A percentile compares a stretch with the other conserved stretches of the same genome.
These are phyloP conservation scores for Fusarium avenaceum DNA, from an alignment of 2,329 filamentous ascomycete species.

Conservation along the genomic window DNA sequence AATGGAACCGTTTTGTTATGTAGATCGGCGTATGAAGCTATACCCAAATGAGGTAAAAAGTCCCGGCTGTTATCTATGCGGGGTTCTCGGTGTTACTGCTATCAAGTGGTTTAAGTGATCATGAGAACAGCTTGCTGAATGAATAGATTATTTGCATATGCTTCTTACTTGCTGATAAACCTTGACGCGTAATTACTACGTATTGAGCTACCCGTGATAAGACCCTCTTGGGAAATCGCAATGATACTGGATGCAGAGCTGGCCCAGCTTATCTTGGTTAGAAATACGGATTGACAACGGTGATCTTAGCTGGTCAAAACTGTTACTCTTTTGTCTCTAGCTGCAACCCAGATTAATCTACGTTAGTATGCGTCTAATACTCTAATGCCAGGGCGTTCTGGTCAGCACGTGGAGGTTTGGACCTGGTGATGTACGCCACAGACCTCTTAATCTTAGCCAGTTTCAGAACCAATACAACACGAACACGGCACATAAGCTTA, in stretches of 20 bases:
- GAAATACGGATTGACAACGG: not conserved
- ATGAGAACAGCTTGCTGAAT: constrained; percentile 4
- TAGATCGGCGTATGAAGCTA: constrained; percentile 26
- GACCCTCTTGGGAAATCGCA: not conserved
- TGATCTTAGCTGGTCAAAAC: not conserved
- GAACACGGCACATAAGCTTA: constrained; percentile 1
- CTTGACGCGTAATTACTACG: not conserved
- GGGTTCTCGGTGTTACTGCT: constrained; percentile 19
- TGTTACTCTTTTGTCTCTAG: not conserved
- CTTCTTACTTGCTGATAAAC: not conserved
- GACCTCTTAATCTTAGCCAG: not conserved
- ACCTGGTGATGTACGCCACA: too few species aligned
- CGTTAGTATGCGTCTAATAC: not conserved
- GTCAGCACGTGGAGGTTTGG: not conserved
- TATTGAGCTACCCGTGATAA: constrained; percentile 12
- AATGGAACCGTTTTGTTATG: not conserved
- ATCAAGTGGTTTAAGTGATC: constrained; percentile 8
- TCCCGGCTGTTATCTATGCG: constrained; percentile 27
- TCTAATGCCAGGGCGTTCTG: not conserved
- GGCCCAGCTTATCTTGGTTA: constrained; percentile 4
- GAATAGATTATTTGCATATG: not conserved
- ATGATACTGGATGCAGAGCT: not conserved
- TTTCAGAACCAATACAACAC: not conserved
- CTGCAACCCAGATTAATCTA: not conserved
- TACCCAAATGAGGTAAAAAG: constrained; percentile 36